Base-by-base conservation (phyloP, 345 rosid genomes). In the Eucalyptus regnans region DNA sequence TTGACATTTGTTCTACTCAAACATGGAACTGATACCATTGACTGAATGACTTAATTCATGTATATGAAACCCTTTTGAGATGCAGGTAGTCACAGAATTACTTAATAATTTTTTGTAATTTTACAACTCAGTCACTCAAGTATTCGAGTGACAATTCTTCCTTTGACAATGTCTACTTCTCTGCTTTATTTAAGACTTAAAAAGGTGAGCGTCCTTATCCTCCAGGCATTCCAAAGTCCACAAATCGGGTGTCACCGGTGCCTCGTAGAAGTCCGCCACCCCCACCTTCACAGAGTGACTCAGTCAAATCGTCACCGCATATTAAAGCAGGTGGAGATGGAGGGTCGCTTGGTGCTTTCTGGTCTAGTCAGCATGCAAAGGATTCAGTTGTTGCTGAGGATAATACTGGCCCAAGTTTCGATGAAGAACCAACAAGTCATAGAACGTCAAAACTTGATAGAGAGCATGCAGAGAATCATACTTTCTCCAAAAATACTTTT, bases 191-290 rank as follows among this genome's bases (percentile, higher is more conserved):
- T 64, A n/a, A 64, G 41, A 64, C 76, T 64, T 64, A n/a, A 64
- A 64, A 64, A 64, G 41, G 20, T 64, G 76, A 64, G 76, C 22
- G 1, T n/a, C 37, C 37, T 37, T 76, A 41, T 90, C 64, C 68
- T 76, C 15, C 37, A 88, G 99, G 96, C 91, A 66, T 87, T 56
- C 68, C 94, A 56, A 94, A 92, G 92, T 83, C 93, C 88, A 90
- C 92, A 86, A 94, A 91, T 90, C 94, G 94, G 91, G 92, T 95
- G 15, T 92, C 97, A 90, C 94, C 92, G 50, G 94, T 89, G 93
- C 98, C 99, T 90, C 95, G 88, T n/a, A 96, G 97, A 95, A 96
- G 96, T 92, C 95, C 99, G 7, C 97, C 99, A 13, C 93, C 97
- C 12, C 96, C 94, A 9, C 98, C 97, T 87, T 90, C 93, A 88